A percentile compares a stretch with the other conserved stretches of the same genome.
These are phyloP conservation scores for Pyrus betulifolia DNA, from an alignment of 306 rosid genomes.

Conservation along the genomic window DNA sequence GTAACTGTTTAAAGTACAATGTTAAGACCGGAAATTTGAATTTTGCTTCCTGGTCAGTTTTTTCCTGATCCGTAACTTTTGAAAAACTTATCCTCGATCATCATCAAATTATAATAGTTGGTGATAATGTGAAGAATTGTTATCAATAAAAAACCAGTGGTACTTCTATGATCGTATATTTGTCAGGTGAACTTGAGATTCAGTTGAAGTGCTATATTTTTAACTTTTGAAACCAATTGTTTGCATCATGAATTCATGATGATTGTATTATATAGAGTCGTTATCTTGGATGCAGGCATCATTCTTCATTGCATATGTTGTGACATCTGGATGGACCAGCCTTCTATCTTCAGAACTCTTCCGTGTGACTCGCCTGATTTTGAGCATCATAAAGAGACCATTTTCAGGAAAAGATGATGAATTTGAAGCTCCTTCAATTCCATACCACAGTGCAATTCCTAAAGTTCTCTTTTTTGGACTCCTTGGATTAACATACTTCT, in stretches of 20 bases:
- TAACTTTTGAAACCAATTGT: neutral
- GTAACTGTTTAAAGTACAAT: neutral
- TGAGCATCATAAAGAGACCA: conserved; percentile 26
- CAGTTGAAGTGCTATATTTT: neutral
- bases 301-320: conserved; percentile 69
- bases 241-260: neutral
- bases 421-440: conserved; percentile 53
- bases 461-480: conserved; percentile 45
- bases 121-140: neutral
- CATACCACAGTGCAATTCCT: conserved; percentile 64
- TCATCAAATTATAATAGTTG: neutral
- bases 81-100: neutral
- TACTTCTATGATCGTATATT: neutral
- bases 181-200: neutral
- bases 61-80: neutral
- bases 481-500: conserved; percentile 65
- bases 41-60: neutral
- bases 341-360: conserved; percentile 54
- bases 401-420: conserved; percentile 28
- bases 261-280: neutral
- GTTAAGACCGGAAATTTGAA: neutral
- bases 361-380: conserved; percentile 38
- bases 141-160: neutral
- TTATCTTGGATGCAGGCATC: conserved; percentile 55
- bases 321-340: conserved; percentile 59